Conservation (phyloP, 345 rosid genomes). For the Hypericum perforatum region DNA sequence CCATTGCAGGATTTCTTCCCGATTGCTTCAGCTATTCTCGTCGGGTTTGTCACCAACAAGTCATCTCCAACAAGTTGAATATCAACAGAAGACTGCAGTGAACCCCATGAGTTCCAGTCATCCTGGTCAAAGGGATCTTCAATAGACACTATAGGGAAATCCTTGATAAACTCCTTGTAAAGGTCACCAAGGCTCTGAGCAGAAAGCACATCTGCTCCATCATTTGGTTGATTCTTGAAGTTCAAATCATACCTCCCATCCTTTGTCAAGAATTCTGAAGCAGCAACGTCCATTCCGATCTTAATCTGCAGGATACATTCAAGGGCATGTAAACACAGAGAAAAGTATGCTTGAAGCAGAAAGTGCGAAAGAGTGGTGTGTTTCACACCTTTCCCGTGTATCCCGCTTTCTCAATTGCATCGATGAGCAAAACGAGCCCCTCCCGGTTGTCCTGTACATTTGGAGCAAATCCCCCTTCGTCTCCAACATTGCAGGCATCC, state of each 20-base stretch:
- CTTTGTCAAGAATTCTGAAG: constrained; percentile 81
- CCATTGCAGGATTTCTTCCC: constrained; percentile 85
- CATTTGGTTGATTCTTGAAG: constrained; percentile 93
- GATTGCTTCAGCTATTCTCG: constrained; percentile 87
- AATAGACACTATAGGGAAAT: constrained; percentile 85
- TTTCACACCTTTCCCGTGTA: constrained; percentile 72
- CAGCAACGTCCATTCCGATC: constrained; percentile 99
- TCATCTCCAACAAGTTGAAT: constrained; percentile 95
- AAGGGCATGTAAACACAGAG: background rate
- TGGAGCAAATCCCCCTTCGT: constrained; percentile 98
- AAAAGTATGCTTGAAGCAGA: constrained; percentile 2
- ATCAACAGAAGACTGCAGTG: constrained; percentile 74
- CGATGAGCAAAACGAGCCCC: constrained; percentile 84
- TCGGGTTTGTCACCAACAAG: constrained; percentile 92
- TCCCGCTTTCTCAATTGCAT: constrained; percentile 96
- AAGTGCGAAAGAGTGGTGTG: background rate
- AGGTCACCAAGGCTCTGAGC: constrained; percentile 73
- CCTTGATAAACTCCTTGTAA: constrained; percentile 71
- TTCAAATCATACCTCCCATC: constrained; percentile 82
- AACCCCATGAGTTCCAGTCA: constrained; percentile 94
- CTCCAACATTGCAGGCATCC: constrained; percentile 99
- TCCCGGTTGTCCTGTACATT: constrained; percentile 97
- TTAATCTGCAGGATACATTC: constrained; percentile 54
- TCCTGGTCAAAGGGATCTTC: constrained; percentile 99
- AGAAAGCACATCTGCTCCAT: constrained; percentile 72